Evolutionary conservation across 768 basidiomycete genomes (phyloP).

Genomic region (Obba rivulosa): DNA sequence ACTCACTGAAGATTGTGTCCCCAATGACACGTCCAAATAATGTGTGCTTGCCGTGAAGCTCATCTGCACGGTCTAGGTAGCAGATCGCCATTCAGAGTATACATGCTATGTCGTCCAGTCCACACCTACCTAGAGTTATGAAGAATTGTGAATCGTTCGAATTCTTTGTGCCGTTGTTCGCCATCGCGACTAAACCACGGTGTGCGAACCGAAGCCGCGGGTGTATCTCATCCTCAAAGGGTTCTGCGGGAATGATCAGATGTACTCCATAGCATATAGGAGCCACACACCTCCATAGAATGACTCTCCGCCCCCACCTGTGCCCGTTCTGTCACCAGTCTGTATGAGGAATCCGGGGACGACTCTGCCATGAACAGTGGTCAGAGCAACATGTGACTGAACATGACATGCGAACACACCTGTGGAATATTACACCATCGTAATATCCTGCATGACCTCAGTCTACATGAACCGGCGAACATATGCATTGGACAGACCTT

Average conservation of each 20-base stretch:
- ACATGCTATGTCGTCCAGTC: no score
- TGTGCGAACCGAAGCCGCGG: constrained; percentile 85
- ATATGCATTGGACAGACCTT: constrained; percentile 53
- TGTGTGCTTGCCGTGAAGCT: constrained; percentile 91
- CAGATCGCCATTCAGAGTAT: not conserved
- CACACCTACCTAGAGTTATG: constrained; percentile 73
- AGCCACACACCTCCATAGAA: constrained; percentile 77
- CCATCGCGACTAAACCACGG: constrained; percentile 92
- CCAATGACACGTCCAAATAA: constrained; percentile 88
- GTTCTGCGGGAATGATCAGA: constrained; percentile 48
- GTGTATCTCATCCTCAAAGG: constrained; percentile 92
- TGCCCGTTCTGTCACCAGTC: constrained; percentile 89
- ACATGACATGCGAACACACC: constrained; percentile 38
- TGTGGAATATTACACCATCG: constrained; percentile 92
- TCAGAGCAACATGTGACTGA: not conserved
- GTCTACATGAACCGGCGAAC: not conserved
- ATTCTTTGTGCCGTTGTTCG: constrained; percentile 81
- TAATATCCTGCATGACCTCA: constrained; percentile 68
- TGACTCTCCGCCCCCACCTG: constrained; percentile 89
- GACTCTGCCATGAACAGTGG: constrained; percentile 39
- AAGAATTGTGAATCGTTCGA: constrained; percentile 95
- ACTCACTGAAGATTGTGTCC: constrained; percentile 83
- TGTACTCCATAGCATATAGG: not conserved
- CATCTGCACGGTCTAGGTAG: constrained; percentile 75
- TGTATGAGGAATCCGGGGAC: constrained; percentile 92